These are phyloP conservation scores for Nigrospora osmanthi DNA, from an alignment of 2,329 filamentous ascomycete genomes.

Conservation along the genomic window DNA sequence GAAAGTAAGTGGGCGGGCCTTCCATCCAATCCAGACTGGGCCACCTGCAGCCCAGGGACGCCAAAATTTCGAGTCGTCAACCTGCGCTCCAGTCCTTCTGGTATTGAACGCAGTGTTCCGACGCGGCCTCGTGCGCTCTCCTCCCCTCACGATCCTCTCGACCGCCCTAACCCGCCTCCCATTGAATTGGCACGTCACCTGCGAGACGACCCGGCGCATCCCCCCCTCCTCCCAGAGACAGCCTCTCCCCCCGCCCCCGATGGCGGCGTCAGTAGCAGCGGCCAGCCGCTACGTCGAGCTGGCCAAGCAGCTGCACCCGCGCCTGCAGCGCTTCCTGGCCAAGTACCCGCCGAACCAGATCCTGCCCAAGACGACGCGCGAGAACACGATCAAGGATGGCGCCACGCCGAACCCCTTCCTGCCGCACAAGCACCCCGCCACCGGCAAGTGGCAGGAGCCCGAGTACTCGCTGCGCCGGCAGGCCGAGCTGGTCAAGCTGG, in stretches of 20 bases:
- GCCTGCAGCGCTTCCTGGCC: slow-evolving; percentile 79
- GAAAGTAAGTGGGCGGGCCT: too few relatives aligned
- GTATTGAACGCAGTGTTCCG: too few relatives aligned
- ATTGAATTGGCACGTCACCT: too few relatives aligned
- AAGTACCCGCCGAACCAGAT: slow-evolving; percentile 72
- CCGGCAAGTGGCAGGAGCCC: slow-evolving; percentile 77
- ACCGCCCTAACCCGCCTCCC: too few relatives aligned
- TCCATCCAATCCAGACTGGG: too few relatives aligned
- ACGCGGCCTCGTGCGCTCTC: too few relatives aligned
- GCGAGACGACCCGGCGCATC: too few relatives aligned
- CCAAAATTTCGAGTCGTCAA: too few relatives aligned
- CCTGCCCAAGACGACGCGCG: slow-evolving; percentile 31
- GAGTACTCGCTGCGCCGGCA: slow-evolving; percentile 78
- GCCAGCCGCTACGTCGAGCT: slow-evolving; percentile 39
- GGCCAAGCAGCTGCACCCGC: slow-evolving; percentile 66
- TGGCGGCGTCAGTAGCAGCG: slow-evolving; percentile 8
- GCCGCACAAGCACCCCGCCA: slow-evolving; percentile 68
- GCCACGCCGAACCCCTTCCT: slow-evolving; percentile 65
- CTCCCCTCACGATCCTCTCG: too few relatives aligned
- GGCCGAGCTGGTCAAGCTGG: slow-evolving; percentile 84
- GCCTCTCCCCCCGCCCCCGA: neutral
- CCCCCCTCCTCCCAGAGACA: too few relatives aligned
- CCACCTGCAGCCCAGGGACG: too few relatives aligned
- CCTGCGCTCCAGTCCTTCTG: too few relatives aligned
- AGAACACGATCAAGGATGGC: slow-evolving; percentile 24